Conservation (phyloP, 495 filamentous ascomycete species). For the Terfezia boudieri region DNA sequence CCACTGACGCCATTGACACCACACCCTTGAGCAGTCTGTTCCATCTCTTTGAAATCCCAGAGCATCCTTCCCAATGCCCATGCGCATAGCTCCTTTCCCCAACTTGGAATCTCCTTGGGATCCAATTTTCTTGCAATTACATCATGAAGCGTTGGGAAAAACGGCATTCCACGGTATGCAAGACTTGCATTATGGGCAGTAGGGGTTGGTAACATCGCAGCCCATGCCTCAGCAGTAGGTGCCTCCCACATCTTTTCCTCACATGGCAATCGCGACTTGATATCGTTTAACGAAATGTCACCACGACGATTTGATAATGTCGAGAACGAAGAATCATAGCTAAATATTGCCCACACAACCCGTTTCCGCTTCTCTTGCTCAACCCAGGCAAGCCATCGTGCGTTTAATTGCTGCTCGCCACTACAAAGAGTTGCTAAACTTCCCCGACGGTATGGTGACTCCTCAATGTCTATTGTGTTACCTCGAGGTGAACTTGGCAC, state of each 20-base stretch:
- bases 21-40: constrained; percentile 15
- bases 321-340: constrained; percentile 20
- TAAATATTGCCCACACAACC: constrained; percentile 20
- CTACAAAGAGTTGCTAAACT: not conserved
- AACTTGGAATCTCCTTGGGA: constrained; percentile 12
- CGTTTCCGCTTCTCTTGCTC: constrained; percentile 15
- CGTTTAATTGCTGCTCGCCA: constrained; percentile 7
- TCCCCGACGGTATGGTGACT: not conserved
- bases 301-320: constrained; percentile 19
- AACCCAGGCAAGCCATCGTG: constrained; percentile 16
- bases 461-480: not conserved
- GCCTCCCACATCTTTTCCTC: constrained; percentile 18
- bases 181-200: not conserved
- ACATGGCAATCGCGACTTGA: constrained; percentile 17
- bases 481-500: constrained; percentile 8
- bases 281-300: constrained; percentile 19
- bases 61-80: constrained; percentile 19
- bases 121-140: constrained; percentile 14
- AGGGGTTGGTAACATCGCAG: constrained; percentile 4
- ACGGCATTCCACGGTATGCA: constrained; percentile 6
- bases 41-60: constrained; percentile 21
- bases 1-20: constrained; percentile 6
- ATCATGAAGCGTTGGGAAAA: constrained; percentile 16
- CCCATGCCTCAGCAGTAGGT: constrained; percentile 16
- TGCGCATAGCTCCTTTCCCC: constrained; percentile 18